phyloP scores from a whole-genome alignment of 495 filamentous ascomycete species.

The Trichoderma orchidacearum region DNA sequence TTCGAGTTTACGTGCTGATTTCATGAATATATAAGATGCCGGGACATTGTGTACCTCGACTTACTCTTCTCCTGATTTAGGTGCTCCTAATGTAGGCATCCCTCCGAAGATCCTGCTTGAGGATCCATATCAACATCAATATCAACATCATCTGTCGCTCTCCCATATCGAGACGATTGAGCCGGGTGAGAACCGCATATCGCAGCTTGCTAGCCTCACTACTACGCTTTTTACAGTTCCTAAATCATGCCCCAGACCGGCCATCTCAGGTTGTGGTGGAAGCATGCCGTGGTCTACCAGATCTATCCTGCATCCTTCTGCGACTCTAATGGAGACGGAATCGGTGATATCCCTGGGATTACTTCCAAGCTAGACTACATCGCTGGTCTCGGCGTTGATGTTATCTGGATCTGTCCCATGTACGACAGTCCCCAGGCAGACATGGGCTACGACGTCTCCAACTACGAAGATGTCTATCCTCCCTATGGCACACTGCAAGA shows the following conservation, averaged over 20 bases:
- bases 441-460: conserved; percentile 50
- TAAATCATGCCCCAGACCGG: background rate
- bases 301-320: conserved; percentile 53
- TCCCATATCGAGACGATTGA: background rate
- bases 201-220: background rate
- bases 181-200: too few species aligned
- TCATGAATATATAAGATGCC: too few species aligned
- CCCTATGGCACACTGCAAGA: conserved; percentile 55
- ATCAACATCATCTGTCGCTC: too few species aligned
- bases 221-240: background rate
- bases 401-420: conserved; percentile 52
- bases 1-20: too few species aligned
- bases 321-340: conserved; percentile 49
- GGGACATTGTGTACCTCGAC: too few species aligned
- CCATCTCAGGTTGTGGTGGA: conserved; percentile 17
- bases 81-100: too few species aligned
- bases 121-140: too few species aligned
- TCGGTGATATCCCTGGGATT: conserved; percentile 53
- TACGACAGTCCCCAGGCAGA: conserved; percentile 52
- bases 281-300: conserved; percentile 41
- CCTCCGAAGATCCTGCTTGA: too few species aligned
- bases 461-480: conserved; percentile 48
- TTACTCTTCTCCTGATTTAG: too few species aligned
- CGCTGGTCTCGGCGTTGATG: conserved; percentile 42
- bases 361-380: conserved; percentile 51